Base-by-base conservation (phyloP, 306 rosid species). In the Clitoria ternatea region DNA sequence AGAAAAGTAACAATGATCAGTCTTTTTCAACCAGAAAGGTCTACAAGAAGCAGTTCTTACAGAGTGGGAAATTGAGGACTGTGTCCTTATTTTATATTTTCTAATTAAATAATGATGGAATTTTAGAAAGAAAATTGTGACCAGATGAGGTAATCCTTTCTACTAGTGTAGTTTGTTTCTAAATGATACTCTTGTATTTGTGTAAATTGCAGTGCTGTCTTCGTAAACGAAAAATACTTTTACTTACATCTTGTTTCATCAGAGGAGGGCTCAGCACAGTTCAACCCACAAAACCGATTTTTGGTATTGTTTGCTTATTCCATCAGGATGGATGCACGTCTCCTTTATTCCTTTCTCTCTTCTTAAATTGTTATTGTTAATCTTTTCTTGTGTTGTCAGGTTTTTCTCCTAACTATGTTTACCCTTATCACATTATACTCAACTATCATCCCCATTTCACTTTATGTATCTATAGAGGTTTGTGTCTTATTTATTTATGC, bases 391-490 rank as follows among this genome's bases (percentile, higher is more conserved):
- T 80, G 49, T 57, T 74, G 83, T 62, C 83, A 94, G 98, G 98
- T 90, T 85, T 65, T 88, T 47, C 23, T 85, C 72, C 84, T 94
- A 64, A 94, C 95, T 29, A 87, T 94, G 97, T 89, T 94, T 83
- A 94, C 99, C 75, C 92, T 94, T 50, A 83, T 94, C 69, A 94
- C 99, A 29, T 68, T 94, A 15, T 94, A 94, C 83, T 94, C 99
- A 1, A 81, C 99, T 35, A 89, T 94, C 72, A 94, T 94, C 80
- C 99, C 99, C 48, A 94, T 94, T 69, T 94, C 99, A 61, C 99
- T 94, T 35, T 94, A 94, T 70, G 97, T 94, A 48, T 94, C 99
- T 57, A 94, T 94, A 72, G 99, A 94, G 99, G 99, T 84, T 79
- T 73, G 92, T 77, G 49, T 77, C 75, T 42, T 74, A 53, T 65